These are phyloP conservation scores for Grosmannia huntii DNA, from an alignment of 2,329 filamentous ascomycete species.

Conservation along the genomic window DNA sequence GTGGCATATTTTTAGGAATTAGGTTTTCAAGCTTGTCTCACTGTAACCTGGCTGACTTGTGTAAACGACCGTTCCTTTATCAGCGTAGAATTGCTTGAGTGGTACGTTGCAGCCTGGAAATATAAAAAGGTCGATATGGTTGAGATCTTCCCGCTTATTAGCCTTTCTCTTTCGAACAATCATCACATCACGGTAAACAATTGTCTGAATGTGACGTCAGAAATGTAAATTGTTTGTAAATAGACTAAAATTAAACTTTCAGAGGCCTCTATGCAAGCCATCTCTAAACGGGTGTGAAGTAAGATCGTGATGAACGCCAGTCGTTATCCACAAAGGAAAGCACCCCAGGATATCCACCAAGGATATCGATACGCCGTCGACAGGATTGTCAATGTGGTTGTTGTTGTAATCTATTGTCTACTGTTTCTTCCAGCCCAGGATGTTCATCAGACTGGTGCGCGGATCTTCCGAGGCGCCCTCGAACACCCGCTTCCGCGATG, in stretches of 20 bases:
- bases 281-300: background rate
- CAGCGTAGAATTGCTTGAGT: too few species aligned
- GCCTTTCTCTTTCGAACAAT: too few species aligned
- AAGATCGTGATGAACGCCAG: background rate
- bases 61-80: too few species aligned
- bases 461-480: constrained; percentile 20
- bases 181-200: too few species aligned
- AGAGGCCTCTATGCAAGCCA: background rate
- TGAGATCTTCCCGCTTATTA: too few species aligned
- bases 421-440: constrained; percentile 17
- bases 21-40: too few species aligned
- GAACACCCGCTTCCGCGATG: constrained; percentile 20
- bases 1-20: too few species aligned
- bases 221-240: too few species aligned
- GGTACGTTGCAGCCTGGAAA: too few species aligned
- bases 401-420: background rate
- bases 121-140: too few species aligned
- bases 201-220: too few species aligned
- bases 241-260: background rate
- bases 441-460: constrained; percentile 22
- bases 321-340: background rate
- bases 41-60: too few species aligned
- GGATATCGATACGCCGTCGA: background rate
- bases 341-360: background rate
- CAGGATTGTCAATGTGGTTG: background rate